Conservation (phyloP, 495 filamentous ascomycete genomes). For the Thozetella sp. region DNA sequence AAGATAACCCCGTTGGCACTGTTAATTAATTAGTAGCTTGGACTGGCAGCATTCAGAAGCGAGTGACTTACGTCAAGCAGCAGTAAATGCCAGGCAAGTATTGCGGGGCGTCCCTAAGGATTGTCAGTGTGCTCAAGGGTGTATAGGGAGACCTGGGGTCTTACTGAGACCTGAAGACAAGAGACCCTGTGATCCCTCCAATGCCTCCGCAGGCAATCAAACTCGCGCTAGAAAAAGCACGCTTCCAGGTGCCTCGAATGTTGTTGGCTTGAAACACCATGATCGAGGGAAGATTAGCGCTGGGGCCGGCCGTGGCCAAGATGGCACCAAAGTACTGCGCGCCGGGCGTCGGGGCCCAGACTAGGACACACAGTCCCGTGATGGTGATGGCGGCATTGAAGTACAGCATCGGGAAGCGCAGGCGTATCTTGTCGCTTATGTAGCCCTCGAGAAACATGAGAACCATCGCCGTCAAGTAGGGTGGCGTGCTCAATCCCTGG, state of each 20-base stretch:
- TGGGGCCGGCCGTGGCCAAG: slow-evolving; percentile 53
- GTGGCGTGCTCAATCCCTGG: slow-evolving; percentile 30
- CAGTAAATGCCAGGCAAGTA: slow-evolving; percentile 55
- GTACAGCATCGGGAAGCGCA: slow-evolving; percentile 56
- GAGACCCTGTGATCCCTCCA: slow-evolving; percentile 58
- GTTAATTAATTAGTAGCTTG: background rate
- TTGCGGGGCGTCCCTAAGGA: slow-evolving; percentile 46
- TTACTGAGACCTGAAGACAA: slow-evolving; percentile 55
- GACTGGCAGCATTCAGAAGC: background rate
- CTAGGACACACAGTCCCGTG: slow-evolving; percentile 54
- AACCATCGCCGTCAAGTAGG: slow-evolving; percentile 38
- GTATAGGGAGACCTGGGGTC: background rate
- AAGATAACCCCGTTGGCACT: slow-evolving; percentile 19
- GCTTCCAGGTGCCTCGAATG: slow-evolving; percentile 64
- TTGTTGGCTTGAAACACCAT: slow-evolving; percentile 69
- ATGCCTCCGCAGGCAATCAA: slow-evolving; percentile 43
- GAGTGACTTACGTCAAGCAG: background rate
- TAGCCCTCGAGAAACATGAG: slow-evolving; percentile 42
- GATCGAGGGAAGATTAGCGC: slow-evolving; percentile 54
- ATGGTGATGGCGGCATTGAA: slow-evolving; percentile 49
- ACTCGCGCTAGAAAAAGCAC: slow-evolving; percentile 31
- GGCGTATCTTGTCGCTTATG: slow-evolving; percentile 48
- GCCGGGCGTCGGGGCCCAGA: slow-evolving; percentile 45
- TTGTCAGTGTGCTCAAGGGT: background rate
- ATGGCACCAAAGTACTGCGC: slow-evolving; percentile 62